These are phyloP conservation scores for Filosporella fistucella DNA, from an alignment of 495 filamentous ascomycete genomes.

Conservation along the genomic window DNA sequence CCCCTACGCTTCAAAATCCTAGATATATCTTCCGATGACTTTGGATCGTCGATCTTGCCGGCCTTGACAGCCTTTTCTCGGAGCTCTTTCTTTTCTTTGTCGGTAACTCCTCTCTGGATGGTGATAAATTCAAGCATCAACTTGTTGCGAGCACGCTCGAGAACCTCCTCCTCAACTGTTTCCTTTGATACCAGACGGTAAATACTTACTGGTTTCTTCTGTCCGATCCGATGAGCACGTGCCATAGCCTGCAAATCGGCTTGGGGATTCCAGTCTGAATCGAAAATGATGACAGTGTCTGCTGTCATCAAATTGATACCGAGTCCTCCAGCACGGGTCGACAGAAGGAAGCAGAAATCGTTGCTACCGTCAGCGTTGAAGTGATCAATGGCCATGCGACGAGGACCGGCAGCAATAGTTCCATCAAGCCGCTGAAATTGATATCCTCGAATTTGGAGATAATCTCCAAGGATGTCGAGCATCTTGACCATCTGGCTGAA, in stretches of 20 bases:
- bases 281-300: slow-evolving; percentile 95
- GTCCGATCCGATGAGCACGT: slow-evolving; percentile 93
- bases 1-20: slow-evolving; percentile 89
- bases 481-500: slow-evolving; percentile 99
- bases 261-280: slow-evolving; percentile 99
- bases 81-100: slow-evolving; percentile 72
- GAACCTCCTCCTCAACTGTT: slow-evolving; percentile 95
- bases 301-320: slow-evolving; percentile 99
- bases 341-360: slow-evolving; percentile 95
- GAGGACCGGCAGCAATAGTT: slow-evolving; percentile 79
- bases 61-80: slow-evolving; percentile 48
- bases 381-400: slow-evolving; percentile 91
- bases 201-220: slow-evolving; percentile 91
- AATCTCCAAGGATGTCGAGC: slow-evolving; percentile 92
- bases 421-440: slow-evolving; percentile 92
- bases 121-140: slow-evolving; percentile 98
- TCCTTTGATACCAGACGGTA: slow-evolving; percentile 96
- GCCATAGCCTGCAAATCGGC: slow-evolving; percentile 99
- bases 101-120: slow-evolving; percentile 93
- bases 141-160: slow-evolving; percentile 94
- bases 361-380: slow-evolving; percentile 92
- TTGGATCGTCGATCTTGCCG: slow-evolving; percentile 59
- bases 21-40: slow-evolving; percentile 83
- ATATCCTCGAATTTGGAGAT: slow-evolving; percentile 83
- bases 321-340: slow-evolving; percentile 90